Base-by-base conservation (phyloP, 1,284 basidiomycete species). In the Rhodofomes roseus region DNA sequence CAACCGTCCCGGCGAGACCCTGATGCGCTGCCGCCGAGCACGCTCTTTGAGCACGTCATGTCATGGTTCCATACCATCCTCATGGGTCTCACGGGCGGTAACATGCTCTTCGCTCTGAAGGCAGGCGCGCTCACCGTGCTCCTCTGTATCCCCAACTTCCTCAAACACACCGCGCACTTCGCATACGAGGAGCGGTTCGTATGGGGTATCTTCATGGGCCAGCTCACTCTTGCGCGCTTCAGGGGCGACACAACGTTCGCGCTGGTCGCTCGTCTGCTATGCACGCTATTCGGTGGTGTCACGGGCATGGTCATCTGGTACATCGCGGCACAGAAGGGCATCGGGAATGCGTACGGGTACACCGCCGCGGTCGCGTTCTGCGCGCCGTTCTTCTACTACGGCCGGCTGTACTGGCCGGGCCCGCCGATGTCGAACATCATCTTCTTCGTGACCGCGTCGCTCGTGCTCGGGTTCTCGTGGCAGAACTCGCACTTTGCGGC, bases 381-480 rank as follows among this genome's bases (percentile, higher is more conserved):
- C 36, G 91, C 90, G 66, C 91, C 91, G 0, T 78, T 87, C 68
- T 81, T 90, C 67, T 86, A 86, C 66, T 84, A 83, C 73, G 76
- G 80, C 37, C 79, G 90, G 25, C 71, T 93, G 23, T 89, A 95
- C 72, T 90, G 83, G 79, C 89, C 92, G 0, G 85, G 84, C 11
- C 82, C 86, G 1, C 85, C 87, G 0, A 85, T 93, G 77, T 86
- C 81, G 43, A 85, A 86, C 57, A 79, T 93, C 55, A 86, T 96
- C 54, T 85, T 89, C 62, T 85, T 87, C 59, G 85, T 94, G 1
- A 93, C 92, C 0, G 73, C 81, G 16, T 80, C 79, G 34, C 71
- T 93, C 70, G 90, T 92, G 0, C 69, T 92, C 48, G 91, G 90
- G 1, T 92, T 87, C 70, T 90, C 87, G 16, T 90, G 87, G 72